Evolutionary conservation across 352 stramenopile genomes (phyloP).

Genomic region (Phytophthora sojae): DNA sequence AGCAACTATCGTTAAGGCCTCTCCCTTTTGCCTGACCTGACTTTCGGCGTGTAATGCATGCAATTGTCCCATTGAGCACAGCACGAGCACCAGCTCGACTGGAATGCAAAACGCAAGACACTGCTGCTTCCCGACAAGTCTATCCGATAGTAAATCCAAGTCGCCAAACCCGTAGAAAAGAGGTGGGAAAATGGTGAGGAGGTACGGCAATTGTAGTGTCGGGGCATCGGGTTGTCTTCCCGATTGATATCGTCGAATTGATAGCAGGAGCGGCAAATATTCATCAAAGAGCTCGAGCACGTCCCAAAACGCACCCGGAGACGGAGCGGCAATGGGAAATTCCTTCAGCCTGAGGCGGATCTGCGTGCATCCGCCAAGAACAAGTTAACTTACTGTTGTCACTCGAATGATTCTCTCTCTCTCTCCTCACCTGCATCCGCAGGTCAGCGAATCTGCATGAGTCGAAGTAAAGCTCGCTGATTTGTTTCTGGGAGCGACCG

Average conservation of each 20-base stretch:
- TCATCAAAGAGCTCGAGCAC: constrained; percentile 46
- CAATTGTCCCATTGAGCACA: constrained; percentile 50
- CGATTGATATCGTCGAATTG: constrained; percentile 46
- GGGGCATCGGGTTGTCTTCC: background rate
- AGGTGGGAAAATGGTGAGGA: constrained; percentile 38
- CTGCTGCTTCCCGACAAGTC: constrained; percentile 39
- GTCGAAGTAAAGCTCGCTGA: constrained; percentile 48
- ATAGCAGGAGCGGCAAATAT: constrained; percentile 54
- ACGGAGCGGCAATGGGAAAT: constrained; percentile 42
- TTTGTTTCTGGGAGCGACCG: constrained; percentile 26
- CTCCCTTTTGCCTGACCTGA: constrained; percentile 25
- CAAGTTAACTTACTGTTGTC: no score
- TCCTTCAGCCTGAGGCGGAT: constrained; percentile 66
- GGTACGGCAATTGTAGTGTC: background rate
- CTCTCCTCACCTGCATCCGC: constrained; percentile 41
- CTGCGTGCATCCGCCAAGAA: constrained; percentile 10
- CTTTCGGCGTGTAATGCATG: constrained; percentile 41
- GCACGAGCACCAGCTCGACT: constrained; percentile 47
- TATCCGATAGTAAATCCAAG: constrained; percentile 42
- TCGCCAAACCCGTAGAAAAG: constrained; percentile 59
- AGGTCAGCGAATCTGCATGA: constrained; percentile 46
- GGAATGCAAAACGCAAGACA: constrained; percentile 28
- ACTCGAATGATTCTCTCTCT: background rate
- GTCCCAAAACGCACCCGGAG: constrained; percentile 29
- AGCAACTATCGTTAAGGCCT: constrained; percentile 10